Evolutionary conservation across 1,139 yeast genomes (phyloP).

Genomic region (Scheffersomyces lignicola): DNA sequence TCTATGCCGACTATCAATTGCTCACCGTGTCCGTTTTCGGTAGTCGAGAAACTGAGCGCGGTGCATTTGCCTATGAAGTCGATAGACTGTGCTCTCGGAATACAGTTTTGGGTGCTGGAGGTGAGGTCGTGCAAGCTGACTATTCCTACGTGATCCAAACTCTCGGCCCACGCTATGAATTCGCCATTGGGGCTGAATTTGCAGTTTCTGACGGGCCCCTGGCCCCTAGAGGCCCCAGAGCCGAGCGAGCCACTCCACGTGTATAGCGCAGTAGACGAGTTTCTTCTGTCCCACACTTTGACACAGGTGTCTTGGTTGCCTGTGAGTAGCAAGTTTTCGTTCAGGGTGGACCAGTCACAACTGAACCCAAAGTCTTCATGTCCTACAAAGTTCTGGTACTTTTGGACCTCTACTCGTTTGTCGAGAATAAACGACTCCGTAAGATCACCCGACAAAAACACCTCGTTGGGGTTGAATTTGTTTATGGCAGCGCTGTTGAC

Average conservation of each 20-base stretch:
- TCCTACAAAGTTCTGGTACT: slow-evolving; percentile 29
- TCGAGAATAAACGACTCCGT: slow-evolving; percentile 46
- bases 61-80: slow-evolving; percentile 60
- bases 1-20: slow-evolving; percentile 53
- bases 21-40: slow-evolving; percentile 48
- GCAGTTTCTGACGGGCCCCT: slow-evolving; percentile 55
- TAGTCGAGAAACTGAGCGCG: slow-evolving; percentile 52
- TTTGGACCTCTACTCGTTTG: slow-evolving; percentile 25
- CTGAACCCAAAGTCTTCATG: slow-evolving; percentile 60
- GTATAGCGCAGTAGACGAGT: slow-evolving; percentile 24
- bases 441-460: slow-evolving; percentile 54
- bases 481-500: slow-evolving; percentile 51
- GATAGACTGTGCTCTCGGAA: slow-evolving; percentile 50
- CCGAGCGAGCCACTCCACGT: slow-evolving; percentile 43
- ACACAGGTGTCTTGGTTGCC: slow-evolving; percentile 66
- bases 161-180: slow-evolving; percentile 57
- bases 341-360: slow-evolving; percentile 55
- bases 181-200: slow-evolving; percentile 49
- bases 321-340: slow-evolving; percentile 47
- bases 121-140: slow-evolving; percentile 35
- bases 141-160: slow-evolving; percentile 59
- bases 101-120: too few species aligned
- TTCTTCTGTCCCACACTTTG: slow-evolving; percentile 52
- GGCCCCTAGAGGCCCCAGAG: slow-evolving; percentile 13
- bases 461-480: slow-evolving; percentile 32